Conservation (phyloP, 176 grass and related monocot genomes). For the Rhynchospora breviuscula region DNA sequence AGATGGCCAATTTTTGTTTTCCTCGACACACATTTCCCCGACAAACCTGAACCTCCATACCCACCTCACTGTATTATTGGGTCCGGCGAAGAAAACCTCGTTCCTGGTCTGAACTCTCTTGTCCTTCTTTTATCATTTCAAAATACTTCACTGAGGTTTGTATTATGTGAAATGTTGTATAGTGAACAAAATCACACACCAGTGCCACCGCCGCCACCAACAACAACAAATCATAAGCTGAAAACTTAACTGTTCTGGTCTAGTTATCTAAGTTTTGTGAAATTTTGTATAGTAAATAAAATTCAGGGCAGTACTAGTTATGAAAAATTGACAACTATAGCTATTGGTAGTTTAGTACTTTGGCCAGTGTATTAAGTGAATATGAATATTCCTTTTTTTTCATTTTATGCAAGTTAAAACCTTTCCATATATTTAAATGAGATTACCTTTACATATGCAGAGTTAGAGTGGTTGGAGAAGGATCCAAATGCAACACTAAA, state of each 20-base stretch:
- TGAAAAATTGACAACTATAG: not conserved
- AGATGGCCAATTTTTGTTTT: constrained; percentile 79
- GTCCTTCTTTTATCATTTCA: not conserved
- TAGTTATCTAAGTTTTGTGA: not conserved
- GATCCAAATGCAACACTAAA: constrained; percentile 70
- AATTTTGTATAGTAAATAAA: not conserved
- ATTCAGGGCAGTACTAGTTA: not conserved
- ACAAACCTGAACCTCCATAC: constrained; percentile 74
- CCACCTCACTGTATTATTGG: constrained; percentile 93
- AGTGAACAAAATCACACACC: too few species aligned
- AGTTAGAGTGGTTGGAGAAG: constrained; percentile 74
- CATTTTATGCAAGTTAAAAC: not conserved
- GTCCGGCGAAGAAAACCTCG: constrained; percentile 73
- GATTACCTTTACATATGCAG: constrained; percentile 32
- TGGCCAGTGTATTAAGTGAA: not conserved
- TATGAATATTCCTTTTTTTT: not conserved
- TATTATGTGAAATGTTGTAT: too few species aligned
- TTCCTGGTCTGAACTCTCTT: constrained; percentile 47
- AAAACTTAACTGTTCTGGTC: not conserved
- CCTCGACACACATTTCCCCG: constrained; percentile 63
- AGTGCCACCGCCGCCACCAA: not conserved
- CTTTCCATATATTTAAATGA: not conserved
- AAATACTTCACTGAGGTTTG: not conserved
- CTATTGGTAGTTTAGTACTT: not conserved
- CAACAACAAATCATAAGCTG: not conserved